Percentiles rank a stretch among this genome's conserved stretches.
phyloP scores from a whole-genome alignment of 306 rosid genomes.

The Carpinus viminea region DNA sequence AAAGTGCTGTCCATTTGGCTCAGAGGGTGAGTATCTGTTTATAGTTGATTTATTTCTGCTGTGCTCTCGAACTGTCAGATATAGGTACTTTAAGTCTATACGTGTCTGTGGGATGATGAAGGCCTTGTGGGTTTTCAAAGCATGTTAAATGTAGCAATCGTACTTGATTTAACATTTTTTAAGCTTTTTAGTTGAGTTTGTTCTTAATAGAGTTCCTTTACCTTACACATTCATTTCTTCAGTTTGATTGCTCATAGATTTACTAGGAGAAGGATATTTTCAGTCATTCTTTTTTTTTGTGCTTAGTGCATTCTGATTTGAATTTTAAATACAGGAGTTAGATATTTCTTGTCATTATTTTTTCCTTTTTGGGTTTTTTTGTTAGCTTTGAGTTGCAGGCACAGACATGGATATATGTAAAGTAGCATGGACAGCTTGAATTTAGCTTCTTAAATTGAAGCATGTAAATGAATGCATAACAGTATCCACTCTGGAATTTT shows the following conservation, averaged over 20 bases:
- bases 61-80: constrained; percentile 11
- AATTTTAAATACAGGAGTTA: not conserved
- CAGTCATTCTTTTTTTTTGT: not conserved
- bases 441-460: not conserved
- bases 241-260: not conserved
- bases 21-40: constrained; percentile 65
- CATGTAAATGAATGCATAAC: not conserved
- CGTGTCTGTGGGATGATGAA: not conserved
- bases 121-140: not conserved
- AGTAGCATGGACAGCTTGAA: not conserved
- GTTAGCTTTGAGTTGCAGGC: not conserved
- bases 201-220: not conserved
- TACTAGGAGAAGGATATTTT: not conserved
- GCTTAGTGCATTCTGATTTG: not conserved
- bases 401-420: not conserved
- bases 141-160: not conserved
- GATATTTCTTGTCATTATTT: not conserved
- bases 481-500: not conserved
- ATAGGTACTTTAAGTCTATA: not conserved
- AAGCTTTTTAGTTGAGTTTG: not conserved
- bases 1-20: constrained; percentile 67
- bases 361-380: not conserved
- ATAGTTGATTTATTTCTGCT: constrained; percentile 12
- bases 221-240: not conserved
- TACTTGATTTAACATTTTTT: not conserved